phyloP scores from a whole-genome alignment of 768 basidiomycete genomes.

The Hygrophoropsis aurantiaca region DNA sequence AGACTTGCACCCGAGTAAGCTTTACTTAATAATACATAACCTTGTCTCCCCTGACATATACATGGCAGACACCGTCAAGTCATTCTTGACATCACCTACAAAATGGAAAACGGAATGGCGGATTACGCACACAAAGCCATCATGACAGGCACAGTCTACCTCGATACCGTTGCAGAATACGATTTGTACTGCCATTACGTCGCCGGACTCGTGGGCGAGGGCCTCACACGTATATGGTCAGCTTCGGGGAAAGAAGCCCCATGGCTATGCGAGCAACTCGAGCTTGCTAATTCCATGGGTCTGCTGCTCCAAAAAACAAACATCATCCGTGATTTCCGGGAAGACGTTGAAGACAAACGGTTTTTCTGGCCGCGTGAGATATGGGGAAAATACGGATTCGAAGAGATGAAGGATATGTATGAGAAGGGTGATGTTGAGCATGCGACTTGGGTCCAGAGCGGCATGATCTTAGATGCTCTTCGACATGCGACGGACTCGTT shows the following conservation, averaged over 20 bases:
- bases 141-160: slow-evolving; percentile 63
- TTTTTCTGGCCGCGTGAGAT: slow-evolving; percentile 96
- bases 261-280: slow-evolving; percentile 77
- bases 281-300: slow-evolving; percentile 93
- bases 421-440: slow-evolving; percentile 55
- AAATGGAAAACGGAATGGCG: slow-evolving; percentile 96
- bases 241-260: slow-evolving; percentile 80
- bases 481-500: slow-evolving; percentile 81
- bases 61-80: slow-evolving; percentile 63
- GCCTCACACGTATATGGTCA: slow-evolving; percentile 84
- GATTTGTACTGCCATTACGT: slow-evolving; percentile 99
- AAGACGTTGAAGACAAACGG: slow-evolving; percentile 82
- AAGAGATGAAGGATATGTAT: slow-evolving; percentile 67
- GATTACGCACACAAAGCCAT: slow-evolving; percentile 88
- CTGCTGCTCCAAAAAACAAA: slow-evolving; percentile 96
- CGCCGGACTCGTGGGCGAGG: slow-evolving; percentile 96
- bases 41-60: slow-evolving; percentile 4
- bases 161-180: slow-evolving; percentile 81
- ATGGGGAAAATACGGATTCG: slow-evolving; percentile 79
- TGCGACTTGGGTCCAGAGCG: slow-evolving; percentile 80
- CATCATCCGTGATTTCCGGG: slow-evolving; percentile 92
- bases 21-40: background rate
- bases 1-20: slow-evolving; percentile 60
- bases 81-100: slow-evolving; percentile 78
- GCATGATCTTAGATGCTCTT: slow-evolving; percentile 87